Evolutionary conservation across 2,329 filamentous ascomycete species (phyloP).

Genomic region (Pseudogymnoascus sp.): DNA sequence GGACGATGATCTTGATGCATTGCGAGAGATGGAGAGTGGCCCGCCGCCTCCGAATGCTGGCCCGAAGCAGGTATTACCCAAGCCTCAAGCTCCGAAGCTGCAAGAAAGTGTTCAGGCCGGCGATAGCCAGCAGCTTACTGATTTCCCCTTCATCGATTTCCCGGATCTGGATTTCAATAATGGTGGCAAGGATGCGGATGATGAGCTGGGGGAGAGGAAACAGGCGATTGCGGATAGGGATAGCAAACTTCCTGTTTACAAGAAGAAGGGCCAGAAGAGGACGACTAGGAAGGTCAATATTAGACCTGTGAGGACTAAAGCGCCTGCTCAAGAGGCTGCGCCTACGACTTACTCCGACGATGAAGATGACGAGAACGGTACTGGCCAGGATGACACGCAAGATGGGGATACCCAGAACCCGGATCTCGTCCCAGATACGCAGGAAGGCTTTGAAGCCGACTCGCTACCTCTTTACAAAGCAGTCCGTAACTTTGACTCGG

Average conservation of each 20-base stretch:
- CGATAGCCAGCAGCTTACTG: slow-evolving; percentile 38
- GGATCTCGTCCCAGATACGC: slow-evolving; percentile 17
- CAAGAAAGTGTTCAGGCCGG: slow-evolving; percentile 35
- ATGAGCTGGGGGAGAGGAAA: slow-evolving; percentile 38
- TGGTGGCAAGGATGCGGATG: slow-evolving; percentile 42
- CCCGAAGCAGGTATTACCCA: slow-evolving; percentile 15
- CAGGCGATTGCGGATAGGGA: slow-evolving; percentile 38
- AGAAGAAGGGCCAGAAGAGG: slow-evolving; percentile 79
- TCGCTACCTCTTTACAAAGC: slow-evolving; percentile 10
- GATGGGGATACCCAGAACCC: slow-evolving; percentile 27
- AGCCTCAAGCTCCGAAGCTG: slow-evolving; percentile 1
- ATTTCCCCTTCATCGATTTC: slow-evolving; percentile 55
- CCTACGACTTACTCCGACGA: slow-evolving; percentile 24
- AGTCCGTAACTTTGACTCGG: slow-evolving; percentile 27
- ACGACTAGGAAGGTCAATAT: slow-evolving; percentile 65
- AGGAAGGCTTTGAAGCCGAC: background rate
- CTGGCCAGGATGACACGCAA: slow-evolving; percentile 33
- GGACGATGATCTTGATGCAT: slow-evolving; percentile 66
- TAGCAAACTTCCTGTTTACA: slow-evolving; percentile 56
- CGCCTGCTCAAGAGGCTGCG: slow-evolving; percentile 33
- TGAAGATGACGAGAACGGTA: slow-evolving; percentile 30
- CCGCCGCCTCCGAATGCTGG: slow-evolving; percentile 20
- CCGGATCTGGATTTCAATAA: background rate
- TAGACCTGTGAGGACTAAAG: slow-evolving; percentile 43
- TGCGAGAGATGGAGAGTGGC: slow-evolving; percentile 58